These are phyloP conservation scores for Pseudohalonectria lignicola DNA, from an alignment of 2,329 filamentous ascomycete genomes.

Conservation along the genomic window DNA sequence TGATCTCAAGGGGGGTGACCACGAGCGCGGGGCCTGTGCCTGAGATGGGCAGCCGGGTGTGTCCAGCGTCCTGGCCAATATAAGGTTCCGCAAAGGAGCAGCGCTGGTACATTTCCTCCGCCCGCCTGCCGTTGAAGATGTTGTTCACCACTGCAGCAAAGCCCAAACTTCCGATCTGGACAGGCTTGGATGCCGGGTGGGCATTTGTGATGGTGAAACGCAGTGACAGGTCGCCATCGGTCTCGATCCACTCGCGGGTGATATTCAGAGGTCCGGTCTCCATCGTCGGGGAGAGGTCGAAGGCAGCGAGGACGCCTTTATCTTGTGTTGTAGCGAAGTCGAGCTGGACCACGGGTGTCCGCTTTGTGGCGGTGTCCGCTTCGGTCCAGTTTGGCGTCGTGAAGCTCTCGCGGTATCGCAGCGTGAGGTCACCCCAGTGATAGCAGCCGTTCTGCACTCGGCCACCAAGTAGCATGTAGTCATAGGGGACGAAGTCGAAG, in stretches of 20 bases:
- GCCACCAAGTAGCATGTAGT: conserved; percentile 31
- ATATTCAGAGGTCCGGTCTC: conserved; percentile 24
- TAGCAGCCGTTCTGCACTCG: conserved; percentile 41
- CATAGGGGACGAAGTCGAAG: conserved; percentile 46
- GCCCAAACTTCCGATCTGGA: conserved; percentile 46
- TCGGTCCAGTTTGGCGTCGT: neutral
- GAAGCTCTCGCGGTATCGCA: conserved; percentile 31
- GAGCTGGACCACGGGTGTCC: no score
- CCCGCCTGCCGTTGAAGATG: conserved; percentile 41
- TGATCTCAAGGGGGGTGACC: conserved; percentile 38
- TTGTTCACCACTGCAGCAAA: conserved; percentile 52
- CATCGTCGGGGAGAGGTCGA: conserved; percentile 1
- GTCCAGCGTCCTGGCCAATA: conserved; percentile 47
- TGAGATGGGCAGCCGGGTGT: conserved; percentile 39
- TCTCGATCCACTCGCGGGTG: conserved; percentile 38
- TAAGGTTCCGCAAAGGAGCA: conserved; percentile 49
- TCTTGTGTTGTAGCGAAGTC: neutral
- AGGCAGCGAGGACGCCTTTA: conserved; percentile 18
- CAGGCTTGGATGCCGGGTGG: conserved; percentile 12
- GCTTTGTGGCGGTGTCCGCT: conserved; percentile 1
- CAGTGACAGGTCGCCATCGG: conserved; percentile 36
- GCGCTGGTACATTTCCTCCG: conserved; percentile 33
- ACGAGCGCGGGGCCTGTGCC: conserved; percentile 42
- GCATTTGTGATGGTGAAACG: conserved; percentile 41
- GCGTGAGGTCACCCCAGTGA: conserved; percentile 46